Conservation (phyloP, 2,329 filamentous ascomycete genomes). For the Paraconiothyrium sp. region DNA sequence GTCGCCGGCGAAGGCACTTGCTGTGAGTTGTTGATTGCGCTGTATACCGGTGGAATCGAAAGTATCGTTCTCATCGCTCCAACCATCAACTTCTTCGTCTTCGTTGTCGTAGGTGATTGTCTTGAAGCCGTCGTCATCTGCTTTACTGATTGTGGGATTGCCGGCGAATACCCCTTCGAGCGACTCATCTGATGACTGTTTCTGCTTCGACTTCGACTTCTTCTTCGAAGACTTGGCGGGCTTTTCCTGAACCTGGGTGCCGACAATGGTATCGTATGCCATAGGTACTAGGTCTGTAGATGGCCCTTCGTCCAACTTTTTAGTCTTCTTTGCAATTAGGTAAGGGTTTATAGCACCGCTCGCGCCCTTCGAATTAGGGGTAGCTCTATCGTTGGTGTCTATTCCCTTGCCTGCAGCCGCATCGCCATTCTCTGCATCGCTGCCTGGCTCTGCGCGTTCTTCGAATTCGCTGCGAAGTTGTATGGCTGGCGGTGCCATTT, state of each 20-base stretch:
- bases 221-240: constrained; percentile 25
- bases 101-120: constrained; percentile 52
- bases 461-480: constrained; percentile 65
- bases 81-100: constrained; percentile 31
- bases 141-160: constrained; percentile 41
- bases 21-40: constrained; percentile 73
- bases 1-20: constrained; percentile 84
- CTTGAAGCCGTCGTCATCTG: constrained; percentile 56
- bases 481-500: constrained; percentile 41
- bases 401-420: constrained; percentile 42
- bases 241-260: constrained; percentile 16
- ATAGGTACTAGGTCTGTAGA: constrained; percentile 24
- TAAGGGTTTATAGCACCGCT: constrained; percentile 41
- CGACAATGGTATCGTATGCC: constrained; percentile 22
- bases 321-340: constrained; percentile 45
- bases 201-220: constrained; percentile 32
- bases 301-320: constrained; percentile 28
- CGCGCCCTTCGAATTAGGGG: constrained; percentile 17
- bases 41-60: constrained; percentile 53
- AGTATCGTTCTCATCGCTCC: constrained; percentile 51
- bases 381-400: constrained; percentile 29
- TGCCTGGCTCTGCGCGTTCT: constrained; percentile 63
- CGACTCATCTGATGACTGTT: constrained; percentile 28
- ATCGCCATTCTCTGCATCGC: constrained; percentile 41
- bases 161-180: constrained; percentile 35